phyloP scores from a whole-genome alignment of 805 yeast genomes.

The Wickerhamomyces mucosus region DNA sequence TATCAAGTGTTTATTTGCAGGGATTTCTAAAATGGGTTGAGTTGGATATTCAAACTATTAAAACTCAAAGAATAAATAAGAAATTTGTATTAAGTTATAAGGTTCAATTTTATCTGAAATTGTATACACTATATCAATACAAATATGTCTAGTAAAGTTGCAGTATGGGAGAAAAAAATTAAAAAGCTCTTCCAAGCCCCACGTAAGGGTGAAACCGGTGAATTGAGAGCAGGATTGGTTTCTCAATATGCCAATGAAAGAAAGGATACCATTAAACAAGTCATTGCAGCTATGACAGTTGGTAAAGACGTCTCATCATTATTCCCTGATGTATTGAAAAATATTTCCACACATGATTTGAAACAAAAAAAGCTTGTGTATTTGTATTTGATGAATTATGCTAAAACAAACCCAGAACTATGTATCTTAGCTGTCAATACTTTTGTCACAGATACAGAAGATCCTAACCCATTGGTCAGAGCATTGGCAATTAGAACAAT shows the following conservation, averaged over 20 bases:
- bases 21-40: too few relatives aligned
- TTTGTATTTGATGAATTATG: constrained; percentile 92
- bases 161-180: constrained; percentile 45
- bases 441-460: constrained; percentile 89
- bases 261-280: constrained; percentile 94
- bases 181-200: constrained; percentile 51
- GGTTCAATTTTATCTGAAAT: too few relatives aligned
- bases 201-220: constrained; percentile 75
- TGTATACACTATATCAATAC: too few relatives aligned
- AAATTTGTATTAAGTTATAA: too few relatives aligned
- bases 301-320: constrained; percentile 93
- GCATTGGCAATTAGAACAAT: constrained; percentile 96
- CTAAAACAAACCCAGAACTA: constrained; percentile 91
- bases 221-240: constrained; percentile 80
- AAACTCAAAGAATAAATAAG: too few relatives aligned
- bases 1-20: too few relatives aligned
- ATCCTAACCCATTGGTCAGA: constrained; percentile 91
- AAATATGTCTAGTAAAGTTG: too few relatives aligned
- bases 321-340: constrained; percentile 93
- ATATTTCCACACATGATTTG: constrained; percentile 91
- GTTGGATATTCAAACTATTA: too few relatives aligned
- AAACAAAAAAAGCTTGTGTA: constrained; percentile 96
- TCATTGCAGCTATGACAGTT: constrained; percentile 95
- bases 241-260: constrained; percentile 92
- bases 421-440: constrained; percentile 96